Base-by-base conservation (phyloP, 2,329 filamentous ascomycete species). In the Calonectria pteridis region DNA sequence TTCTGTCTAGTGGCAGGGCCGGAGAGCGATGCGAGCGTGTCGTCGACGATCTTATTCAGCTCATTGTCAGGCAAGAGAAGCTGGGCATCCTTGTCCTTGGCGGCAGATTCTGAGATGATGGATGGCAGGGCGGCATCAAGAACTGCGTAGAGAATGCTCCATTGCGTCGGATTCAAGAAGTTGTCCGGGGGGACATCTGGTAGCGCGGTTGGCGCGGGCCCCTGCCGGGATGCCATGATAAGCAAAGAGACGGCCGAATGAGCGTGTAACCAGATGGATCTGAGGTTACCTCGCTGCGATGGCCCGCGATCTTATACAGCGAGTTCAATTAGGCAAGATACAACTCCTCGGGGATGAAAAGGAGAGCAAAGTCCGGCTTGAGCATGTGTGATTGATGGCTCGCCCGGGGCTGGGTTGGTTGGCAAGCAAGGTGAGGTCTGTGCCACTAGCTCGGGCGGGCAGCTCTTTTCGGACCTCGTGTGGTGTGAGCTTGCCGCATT, bases 111-210 rank as follows among this genome's bases (percentile, higher is more conserved):
- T 18, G 86, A 81, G 26, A 86, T 87, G 74, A 94, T 86, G 26
- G 91, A 88, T 3, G 93, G 92, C 37, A 94, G 83, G 23, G 91
- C 83, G n/a, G 88, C 89, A 76, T 92, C 90, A 50, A 92, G 82
- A 9, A 92, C 82, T 3, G 90, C 85, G 76, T 88, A 85, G 51
- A 92, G 79, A 2, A 88, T 87, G 49, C 85, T 81, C 91, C 91
- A 92, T 83, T 91, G 88, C 23, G 83, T 81, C 63, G 86, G 83
- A 50, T 82, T 84, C 78, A 89, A 87, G 79, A 86, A 88, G 73
- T 83, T 78, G 51, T 69, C 53, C 40, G 80, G 49, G 33, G 83
- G 83, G 58, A 72, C 68, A 4, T 77, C 73, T 11, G 83, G 83
- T 58, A 84, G 72, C 66, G 74, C 68, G 53, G 78, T 78, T 67